Percentiles rank a stretch among this genome's conserved stretches.
phyloP scores from a whole-genome alignment of 2,329 filamentous ascomycete species.

The Colletotrichum somersetense region DNA sequence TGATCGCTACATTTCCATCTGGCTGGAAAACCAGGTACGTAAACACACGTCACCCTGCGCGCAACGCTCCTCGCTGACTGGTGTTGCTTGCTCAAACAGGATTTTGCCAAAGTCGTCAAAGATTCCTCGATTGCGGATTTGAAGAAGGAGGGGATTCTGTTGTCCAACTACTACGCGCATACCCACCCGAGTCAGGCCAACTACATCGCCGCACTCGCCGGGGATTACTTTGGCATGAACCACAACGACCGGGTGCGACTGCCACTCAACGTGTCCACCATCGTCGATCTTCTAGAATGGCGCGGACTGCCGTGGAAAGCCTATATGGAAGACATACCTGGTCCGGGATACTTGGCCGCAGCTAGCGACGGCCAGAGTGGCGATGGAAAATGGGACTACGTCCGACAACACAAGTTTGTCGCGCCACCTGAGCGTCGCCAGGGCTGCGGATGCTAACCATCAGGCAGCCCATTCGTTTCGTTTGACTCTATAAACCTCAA shows the following conservation, averaged over 20 bases:
- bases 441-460: slow-evolving; percentile 35
- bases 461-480: slow-evolving; percentile 56
- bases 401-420: slow-evolving; percentile 43
- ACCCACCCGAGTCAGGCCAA: slow-evolving; percentile 62
- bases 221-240: slow-evolving; percentile 63
- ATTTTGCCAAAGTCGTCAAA: slow-evolving; percentile 56
- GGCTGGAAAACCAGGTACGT: slow-evolving; percentile 59
- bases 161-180: slow-evolving; percentile 60
- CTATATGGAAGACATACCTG: slow-evolving; percentile 52
- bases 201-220: slow-evolving; percentile 60
- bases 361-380: slow-evolving; percentile 52
- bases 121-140: slow-evolving; percentile 57
- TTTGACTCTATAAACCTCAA: slow-evolving; percentile 56
- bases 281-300: slow-evolving; percentile 52
- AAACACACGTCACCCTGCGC: slow-evolving; percentile 1
- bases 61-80: slow-evolving; percentile 36
- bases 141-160: slow-evolving; percentile 57
- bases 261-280: slow-evolving; percentile 56
- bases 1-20: slow-evolving; percentile 59
- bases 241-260: slow-evolving; percentile 59
- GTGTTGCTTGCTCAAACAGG: slow-evolving; percentile 48
- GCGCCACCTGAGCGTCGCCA: not conserved
- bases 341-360: slow-evolving; percentile 57
- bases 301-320: slow-evolving; percentile 50
- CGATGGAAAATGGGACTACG: slow-evolving; percentile 48